Conservation (phyloP, 495 filamentous ascomycete genomes). For the Penicillium samsonianum region DNA sequence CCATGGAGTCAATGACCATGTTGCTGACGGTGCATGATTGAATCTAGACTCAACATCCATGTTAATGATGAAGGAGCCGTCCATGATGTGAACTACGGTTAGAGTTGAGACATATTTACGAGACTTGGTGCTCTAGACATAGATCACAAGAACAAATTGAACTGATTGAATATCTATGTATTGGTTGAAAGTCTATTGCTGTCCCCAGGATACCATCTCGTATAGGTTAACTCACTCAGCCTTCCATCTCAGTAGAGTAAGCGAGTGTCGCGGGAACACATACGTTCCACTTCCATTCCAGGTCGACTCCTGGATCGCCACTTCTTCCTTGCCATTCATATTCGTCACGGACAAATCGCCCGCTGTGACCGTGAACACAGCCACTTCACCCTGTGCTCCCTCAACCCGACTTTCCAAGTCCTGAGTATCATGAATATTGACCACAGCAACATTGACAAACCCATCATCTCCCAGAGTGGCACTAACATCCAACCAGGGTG, state of each 20-base stretch:
- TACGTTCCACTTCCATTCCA: conserved; percentile 62
- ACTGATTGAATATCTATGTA: conserved; percentile 3
- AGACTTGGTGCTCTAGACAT: background rate
- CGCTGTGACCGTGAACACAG: conserved; percentile 63
- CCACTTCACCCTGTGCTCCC: conserved; percentile 49
- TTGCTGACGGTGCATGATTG: background rate
- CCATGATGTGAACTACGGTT: conserved; percentile 61
- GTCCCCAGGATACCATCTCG: background rate
- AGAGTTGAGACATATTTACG: background rate
- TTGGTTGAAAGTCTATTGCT: conserved; percentile 6
- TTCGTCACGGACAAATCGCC: conserved; percentile 56
- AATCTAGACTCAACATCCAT: conserved; percentile 66
- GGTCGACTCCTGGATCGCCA: conserved; percentile 56
- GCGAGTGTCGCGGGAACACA: conserved; percentile 63
- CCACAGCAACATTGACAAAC: conserved; percentile 63
- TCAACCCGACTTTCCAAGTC: conserved; percentile 57
- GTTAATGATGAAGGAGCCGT: conserved; percentile 72
- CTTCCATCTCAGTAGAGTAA: conserved; percentile 70
- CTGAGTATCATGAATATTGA: conserved; percentile 64
- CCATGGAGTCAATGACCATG: conserved; percentile 1
- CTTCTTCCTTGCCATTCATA: conserved; percentile 59
- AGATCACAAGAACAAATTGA: background rate
- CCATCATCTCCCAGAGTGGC: conserved; percentile 64
- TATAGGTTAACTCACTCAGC: conserved; percentile 28
- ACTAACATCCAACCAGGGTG: conserved; percentile 71